These are phyloP conservation scores for Lumnitzera racemosa DNA, from an alignment of 345 rosid genomes.

Conservation along the genomic window DNA sequence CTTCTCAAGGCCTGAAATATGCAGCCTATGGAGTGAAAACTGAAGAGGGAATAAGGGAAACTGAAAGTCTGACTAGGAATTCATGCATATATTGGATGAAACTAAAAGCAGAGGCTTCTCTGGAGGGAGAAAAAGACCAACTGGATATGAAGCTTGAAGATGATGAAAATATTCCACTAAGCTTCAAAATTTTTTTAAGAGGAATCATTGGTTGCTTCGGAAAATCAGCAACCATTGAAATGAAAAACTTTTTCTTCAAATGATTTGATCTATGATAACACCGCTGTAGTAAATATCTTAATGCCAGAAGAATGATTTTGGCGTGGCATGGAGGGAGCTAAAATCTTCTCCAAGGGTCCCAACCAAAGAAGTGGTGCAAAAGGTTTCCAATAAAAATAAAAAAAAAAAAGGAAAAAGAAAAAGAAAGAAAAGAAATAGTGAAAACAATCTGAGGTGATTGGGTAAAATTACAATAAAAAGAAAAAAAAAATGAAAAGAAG, in stretches of 20 bases:
- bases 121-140: not conserved
- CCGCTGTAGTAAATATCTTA: too few species aligned
- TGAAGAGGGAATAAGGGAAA: not conserved
- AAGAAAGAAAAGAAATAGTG: conserved; percentile 13
- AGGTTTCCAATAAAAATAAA: not conserved
- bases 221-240: too few species aligned
- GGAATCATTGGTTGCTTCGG: too few species aligned
- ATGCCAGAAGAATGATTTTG: too few species aligned
- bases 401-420: not conserved
- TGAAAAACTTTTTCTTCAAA: too few species aligned
- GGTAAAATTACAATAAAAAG: not conserved
- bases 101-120: not conserved
- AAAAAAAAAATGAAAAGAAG: not conserved
- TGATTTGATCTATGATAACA: too few species aligned
- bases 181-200: too few species aligned
- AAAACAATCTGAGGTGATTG: conserved; percentile 1
- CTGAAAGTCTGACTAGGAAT: not conserved
- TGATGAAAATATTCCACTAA: too few species aligned
- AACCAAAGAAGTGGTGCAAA: too few species aligned
- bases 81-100: not conserved
- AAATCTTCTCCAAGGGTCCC: too few species aligned
- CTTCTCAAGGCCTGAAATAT: conserved; percentile 8
- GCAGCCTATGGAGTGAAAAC: conserved; percentile 1
- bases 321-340: too few species aligned
- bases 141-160: too few species aligned